Base-by-base conservation (phyloP, 345 rosid species). In the Lagerstroemia speciosa region DNA sequence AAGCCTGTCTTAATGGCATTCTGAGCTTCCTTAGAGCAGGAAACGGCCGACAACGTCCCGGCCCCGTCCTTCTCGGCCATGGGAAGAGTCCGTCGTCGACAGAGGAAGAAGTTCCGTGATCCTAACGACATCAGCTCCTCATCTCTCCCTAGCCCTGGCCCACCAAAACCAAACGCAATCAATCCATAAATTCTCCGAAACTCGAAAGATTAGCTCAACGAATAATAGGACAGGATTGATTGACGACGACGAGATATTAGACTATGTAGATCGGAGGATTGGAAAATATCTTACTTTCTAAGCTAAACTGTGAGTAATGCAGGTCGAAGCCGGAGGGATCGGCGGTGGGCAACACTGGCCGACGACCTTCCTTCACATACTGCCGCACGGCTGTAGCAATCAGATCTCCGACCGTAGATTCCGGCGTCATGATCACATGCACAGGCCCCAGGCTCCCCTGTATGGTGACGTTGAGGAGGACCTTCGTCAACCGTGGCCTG, bases 271-370 rank as follows among this genome's bases (percentile, higher is more conserved):
- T 53, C 36, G 38, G 30, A 30, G 70, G 33, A 33, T 38, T 10
- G 61, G 40, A n/a, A 22, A 31, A 19, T 33, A 16, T 37, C 83
- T 81, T 85, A 92, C 97, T 88, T 72, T 94, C 92, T 71, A 94
- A 78, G 81, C 97, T 87, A 67, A 94, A 94, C 69, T 94, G 99
- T 26, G 99, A 94, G 73, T 94, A 94, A 70, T 94, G 99, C 72
- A 94, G 96, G 82, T 86, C 89, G 73, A 82, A 89, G 52, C 83
- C 61, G 12, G 83, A 67, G 24, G 89, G 65, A 64, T 86, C 88
- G 30, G 73, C 69, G 9, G 77, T 67, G 31, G 72, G 83, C 61
- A 78, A 73, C 9, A 85, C 73, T 26, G 95, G 96, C 4, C 97
- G 89, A 50, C 97, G 92, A 29, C 89, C 82, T 83, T 94, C 99